Evolutionary conservation across 1,284 basidiomycete species (phyloP), one percentile per base, ranked within the genome.

Genomic region (Ceratobasidium sp.): DNA sequence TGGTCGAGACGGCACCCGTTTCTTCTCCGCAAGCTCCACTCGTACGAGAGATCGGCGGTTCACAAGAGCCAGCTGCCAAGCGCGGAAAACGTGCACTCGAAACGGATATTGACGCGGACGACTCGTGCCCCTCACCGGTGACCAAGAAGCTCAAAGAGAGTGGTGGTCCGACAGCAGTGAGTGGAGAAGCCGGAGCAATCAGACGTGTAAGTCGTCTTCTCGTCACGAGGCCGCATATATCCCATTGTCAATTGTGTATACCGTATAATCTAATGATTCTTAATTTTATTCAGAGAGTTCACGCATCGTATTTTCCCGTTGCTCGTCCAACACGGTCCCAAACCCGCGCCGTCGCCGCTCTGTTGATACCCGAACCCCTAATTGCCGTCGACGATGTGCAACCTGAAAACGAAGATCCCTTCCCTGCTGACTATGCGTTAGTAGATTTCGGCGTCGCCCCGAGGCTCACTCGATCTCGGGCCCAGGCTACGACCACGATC

Each of bases 271-370:
- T 22, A 44, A 51, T 17, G 6, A 19, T 9, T 14, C 5, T 36
- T 45, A n/a, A n/a, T 14, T 31, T 15, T 31, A 47, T 47, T 2
- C 29, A 47, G 24, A 24, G 17, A 2, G 53, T 17, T 7, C 24
- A 11, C 15, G 7, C 7, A 3, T 2, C 24, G 8, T 14, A 47
- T 17, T 24, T 63, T 27, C 8, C 41, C 5, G 24, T 60, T 24
- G 67, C 15, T 41, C 54, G 67, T 56, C 45, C 56, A 19, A 71
- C 67, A 19, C 54, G 67, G n/a, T 71, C 56, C 11, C 67, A 45
- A 15, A n/a, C 56, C 27, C 67, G 67, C 4, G 67, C 67, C 14
- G 54, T 60, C 27, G 67, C 56, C 22, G 67, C 67, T 19, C 56
- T 60, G 8, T 19, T 67, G 17, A 29, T 36, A 4, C 57, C 19